phyloP scores from a whole-genome alignment of 768 basidiomycete genomes.

The Favolaschia claudopus region DNA sequence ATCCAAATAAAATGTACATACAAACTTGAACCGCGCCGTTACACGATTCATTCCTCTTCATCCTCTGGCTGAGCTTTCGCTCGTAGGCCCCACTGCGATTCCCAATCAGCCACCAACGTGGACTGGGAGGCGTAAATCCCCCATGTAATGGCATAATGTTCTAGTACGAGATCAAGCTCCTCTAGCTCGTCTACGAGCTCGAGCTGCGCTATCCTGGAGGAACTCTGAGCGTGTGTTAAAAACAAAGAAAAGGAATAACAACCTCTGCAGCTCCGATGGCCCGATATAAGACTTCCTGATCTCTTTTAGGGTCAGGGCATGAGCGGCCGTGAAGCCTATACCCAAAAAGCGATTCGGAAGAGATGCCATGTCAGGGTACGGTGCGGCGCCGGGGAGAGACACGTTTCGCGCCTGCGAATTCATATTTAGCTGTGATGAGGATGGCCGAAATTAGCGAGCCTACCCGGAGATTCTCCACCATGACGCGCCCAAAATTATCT shows the following conservation, averaged over 20 bases:
- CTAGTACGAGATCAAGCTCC: conserved; percentile 88
- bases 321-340: conserved; percentile 60
- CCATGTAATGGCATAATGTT: conserved; percentile 93
- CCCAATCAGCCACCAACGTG: not conserved
- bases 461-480: conserved; percentile 88
- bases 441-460: not conserved
- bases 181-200: conserved; percentile 95
- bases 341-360: conserved; percentile 62
- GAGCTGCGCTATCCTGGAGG: conserved; percentile 71
- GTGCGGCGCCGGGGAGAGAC: conserved; percentile 17
- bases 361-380: conserved; percentile 19
- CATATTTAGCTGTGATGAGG: not conserved
- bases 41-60: conserved; percentile 4
- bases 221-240: not conserved
- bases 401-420: conserved; percentile 9
- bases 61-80: conserved; percentile 2
- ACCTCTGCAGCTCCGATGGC: conserved; percentile 65
- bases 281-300: conserved; percentile 63
- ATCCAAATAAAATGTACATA: no score
- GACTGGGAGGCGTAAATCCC: conserved; percentile 35
- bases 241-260: not conserved
- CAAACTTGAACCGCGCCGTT: not conserved
- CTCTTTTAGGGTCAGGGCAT: conserved; percentile 72
- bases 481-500: conserved; percentile 91
- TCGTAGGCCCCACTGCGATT: conserved; percentile 10